These are phyloP conservation scores for Gastrolobium bilobum DNA, from an alignment of 306 rosid species.

Conservation along the genomic window DNA sequence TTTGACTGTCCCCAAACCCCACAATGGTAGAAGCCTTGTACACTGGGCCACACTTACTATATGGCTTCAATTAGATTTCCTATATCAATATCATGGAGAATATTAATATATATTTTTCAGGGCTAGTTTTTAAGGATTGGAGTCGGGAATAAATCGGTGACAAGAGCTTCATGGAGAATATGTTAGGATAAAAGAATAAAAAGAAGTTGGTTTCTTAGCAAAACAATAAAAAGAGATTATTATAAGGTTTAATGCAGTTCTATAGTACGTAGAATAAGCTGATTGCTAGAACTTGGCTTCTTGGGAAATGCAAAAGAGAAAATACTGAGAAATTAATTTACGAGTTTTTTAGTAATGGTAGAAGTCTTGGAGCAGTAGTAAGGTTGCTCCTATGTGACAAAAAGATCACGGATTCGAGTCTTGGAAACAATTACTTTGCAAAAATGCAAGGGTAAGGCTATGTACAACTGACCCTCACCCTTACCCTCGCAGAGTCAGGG, in stretches of 20 bases:
- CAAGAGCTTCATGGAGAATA: conserved; percentile 4
- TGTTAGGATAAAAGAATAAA: conserved; percentile 24
- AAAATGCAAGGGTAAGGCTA: no score
- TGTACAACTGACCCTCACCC: no score
- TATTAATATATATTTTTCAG: neutral
- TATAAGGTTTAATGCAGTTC: neutral
- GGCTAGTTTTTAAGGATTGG: conserved; percentile 1
- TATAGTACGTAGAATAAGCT: neutral
- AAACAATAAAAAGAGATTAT: neutral
- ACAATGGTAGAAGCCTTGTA: neutral
- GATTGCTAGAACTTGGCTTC: neutral
- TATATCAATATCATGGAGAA: conserved; percentile 22
- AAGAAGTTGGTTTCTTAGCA: neutral
- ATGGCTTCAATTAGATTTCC: conserved; percentile 13
- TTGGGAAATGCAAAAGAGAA: conserved; percentile 13
- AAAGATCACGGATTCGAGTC: no score
- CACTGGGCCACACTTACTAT: neutral
- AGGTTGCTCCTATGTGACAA: no score
- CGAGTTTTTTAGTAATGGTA: neutral
- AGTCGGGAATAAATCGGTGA: neutral
- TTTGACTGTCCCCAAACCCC: neutral
- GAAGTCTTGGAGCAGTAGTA: no score
- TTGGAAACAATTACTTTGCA: no score
- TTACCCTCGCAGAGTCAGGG: no score
- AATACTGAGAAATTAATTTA: conserved; percentile 13